These are phyloP conservation scores for Hexamita inflata DNA, from an alignment of 208 protist genomes.

Conservation along the genomic window DNA sequence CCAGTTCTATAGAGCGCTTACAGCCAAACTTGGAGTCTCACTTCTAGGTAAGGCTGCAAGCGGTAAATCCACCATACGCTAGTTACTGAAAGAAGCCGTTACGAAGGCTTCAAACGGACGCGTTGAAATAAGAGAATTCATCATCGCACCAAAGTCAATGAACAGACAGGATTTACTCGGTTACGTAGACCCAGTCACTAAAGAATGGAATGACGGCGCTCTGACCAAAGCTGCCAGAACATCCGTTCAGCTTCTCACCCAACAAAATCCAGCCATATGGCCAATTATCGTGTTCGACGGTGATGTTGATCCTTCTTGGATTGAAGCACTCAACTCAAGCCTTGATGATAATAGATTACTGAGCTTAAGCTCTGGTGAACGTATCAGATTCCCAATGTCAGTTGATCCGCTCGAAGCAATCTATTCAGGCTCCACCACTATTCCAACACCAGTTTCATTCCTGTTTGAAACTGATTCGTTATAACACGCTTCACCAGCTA, in stretches of 20 bases:
- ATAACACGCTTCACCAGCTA: slow-evolving; percentile 38
- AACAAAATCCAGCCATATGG: background rate
- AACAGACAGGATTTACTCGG: slow-evolving; percentile 91
- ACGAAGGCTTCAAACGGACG: background rate
- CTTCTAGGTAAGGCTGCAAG: background rate
- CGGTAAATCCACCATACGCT: background rate
- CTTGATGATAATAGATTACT: slow-evolving; percentile 88
- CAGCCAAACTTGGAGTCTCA: slow-evolving; percentile 10
- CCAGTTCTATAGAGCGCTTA: slow-evolving; percentile 21
- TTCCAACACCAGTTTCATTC: slow-evolving; percentile 24
- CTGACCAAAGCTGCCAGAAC: slow-evolving; percentile 85
- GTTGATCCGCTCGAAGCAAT: background rate
- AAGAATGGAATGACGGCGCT: slow-evolving; percentile 96
- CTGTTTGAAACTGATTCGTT: slow-evolving; percentile 36
- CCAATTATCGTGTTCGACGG: slow-evolving; percentile 88
- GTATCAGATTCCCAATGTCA: slow-evolving; percentile 64
- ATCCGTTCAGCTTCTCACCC: slow-evolving; percentile 59
- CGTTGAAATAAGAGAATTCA: slow-evolving; percentile 8
- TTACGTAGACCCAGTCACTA: slow-evolving; percentile 81
- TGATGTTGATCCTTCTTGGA: slow-evolving; percentile 93
- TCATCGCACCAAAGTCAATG: slow-evolving; percentile 91
- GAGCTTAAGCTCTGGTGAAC: slow-evolving; percentile 86
- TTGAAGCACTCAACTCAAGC: slow-evolving; percentile 97
- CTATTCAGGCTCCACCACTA: background rate
- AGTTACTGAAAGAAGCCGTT: slow-evolving; percentile 7